Evolutionary conservation across 169 alveolate genomes (phyloP), one percentile per base, ranked within the genome.

Genomic region (Eimeria brunetti): DNA sequence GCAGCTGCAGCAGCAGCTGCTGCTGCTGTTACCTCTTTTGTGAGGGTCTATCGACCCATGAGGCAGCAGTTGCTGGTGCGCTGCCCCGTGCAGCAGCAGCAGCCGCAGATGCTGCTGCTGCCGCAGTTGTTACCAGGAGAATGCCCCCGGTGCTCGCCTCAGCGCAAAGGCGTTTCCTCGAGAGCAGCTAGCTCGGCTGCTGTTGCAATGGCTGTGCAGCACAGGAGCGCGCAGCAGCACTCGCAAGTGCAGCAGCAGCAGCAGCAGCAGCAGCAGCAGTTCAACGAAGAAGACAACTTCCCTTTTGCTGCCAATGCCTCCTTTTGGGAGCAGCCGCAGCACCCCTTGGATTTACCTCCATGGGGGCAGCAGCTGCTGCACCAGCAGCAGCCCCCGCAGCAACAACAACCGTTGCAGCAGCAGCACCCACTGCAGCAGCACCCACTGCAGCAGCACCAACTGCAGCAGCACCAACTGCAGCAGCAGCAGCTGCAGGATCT

Each of bases 91-190:
- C 89, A 46, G 30, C 24, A 53, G 46, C 89, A 49, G 89, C 89
- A 53, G 71, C 89, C 18, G n/a, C 16, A 46, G 89, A 71, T n/a
- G 75, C 69, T 27, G 88, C 89, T 24, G 89, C 89, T 46, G 89
- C 71, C 9, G 53, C 69, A 38, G 89, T 30, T 14, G 71, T 51
- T 46, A n/a, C 75, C 89, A 49, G 69, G 49, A 3, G 89, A 49
- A 22, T 51, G 33, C 89, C 41, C 33, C 46, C 73, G 46, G 18
- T 33, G 51, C 73, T 27, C 0, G 33, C 30, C 30, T 24, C 80
- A 30, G 78, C 78, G 60, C 81, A 80, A 33, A 22, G 30, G 27
- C 20, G 56, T 62, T 20, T 2, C 76, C 9, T 24, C 58, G 11
- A 58, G 81, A 6, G 91, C 80, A 58, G 81, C 80, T 20, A 62